Base-by-base conservation (phyloP, 2,329 filamentous ascomycete genomes). In the Aspergillus piperis region DNA sequence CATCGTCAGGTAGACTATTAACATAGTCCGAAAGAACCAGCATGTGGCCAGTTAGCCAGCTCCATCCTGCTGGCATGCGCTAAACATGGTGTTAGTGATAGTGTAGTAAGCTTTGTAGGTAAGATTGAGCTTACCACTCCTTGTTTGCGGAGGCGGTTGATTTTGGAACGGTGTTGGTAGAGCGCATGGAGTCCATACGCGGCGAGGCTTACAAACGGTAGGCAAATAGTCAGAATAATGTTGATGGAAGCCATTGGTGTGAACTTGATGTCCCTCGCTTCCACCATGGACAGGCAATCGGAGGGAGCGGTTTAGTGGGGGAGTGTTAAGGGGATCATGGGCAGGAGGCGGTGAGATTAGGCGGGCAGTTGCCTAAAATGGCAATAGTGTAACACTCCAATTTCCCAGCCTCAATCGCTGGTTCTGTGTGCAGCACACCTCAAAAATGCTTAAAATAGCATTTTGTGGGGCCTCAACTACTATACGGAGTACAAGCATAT, bases 31-130 rank as follows among this genome's bases (percentile, higher is more conserved):
- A 41, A 2, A 54, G 41, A 10, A 54, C 38, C 3, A 54, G 8
- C 8, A 54, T 17, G n/a, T 54, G 52, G 8, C 52, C 52, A 2
- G 52, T 54, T 54, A 54, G 5, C 52, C 52, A 54, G 15, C 19
- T 54, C 52, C 52, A 54, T 32, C 47, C 47, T 44, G 41, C 17
- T 11, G 52, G 52, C 52, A 54, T 54, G 23, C 13, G 21, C 52
- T 54, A 17, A 4, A 30, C 25, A 38, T 2, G 15, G 6, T n/a
- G 19, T 41, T 30, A 27, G 27, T n/a, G 25, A 25, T 17, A 17
- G 2, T n/a, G 2, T 25, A 21, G 36, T 17, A 21, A 23, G n/a
- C 15, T 7, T 32, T 1, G 8, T 5, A 32, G 3, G 8, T 8
- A 19, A 17, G 17, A 21, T 23, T 8, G 17, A 42, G 8, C 51